phyloP scores from a whole-genome alignment of 2,329 filamentous ascomycete species.

The Coniella vitis region DNA sequence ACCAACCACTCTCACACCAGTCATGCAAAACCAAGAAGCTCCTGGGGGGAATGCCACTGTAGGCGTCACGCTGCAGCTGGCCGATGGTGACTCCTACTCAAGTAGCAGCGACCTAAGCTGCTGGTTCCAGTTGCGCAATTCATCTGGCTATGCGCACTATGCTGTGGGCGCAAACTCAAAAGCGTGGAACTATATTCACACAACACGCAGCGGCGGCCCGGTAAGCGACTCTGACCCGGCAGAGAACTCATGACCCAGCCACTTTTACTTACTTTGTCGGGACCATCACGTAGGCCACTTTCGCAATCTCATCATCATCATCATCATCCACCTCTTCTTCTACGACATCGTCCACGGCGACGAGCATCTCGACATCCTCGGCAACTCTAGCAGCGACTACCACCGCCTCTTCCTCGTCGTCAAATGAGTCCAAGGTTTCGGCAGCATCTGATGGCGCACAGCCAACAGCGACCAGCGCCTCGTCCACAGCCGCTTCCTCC shows the following conservation, averaged over 20 bases:
- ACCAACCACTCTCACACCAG: neutral
- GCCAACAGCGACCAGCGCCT: neutral
- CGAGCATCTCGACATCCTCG: neutral
- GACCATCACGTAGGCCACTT: neutral
- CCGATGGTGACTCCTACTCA: neutral
- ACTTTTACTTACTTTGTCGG: no score
- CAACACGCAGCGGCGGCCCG: neutral
- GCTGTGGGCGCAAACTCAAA: neutral
- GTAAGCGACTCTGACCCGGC: no score
- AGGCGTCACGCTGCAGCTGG: slow-evolving; percentile 1
- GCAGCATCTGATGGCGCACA: neutral
- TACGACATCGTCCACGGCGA: neutral
- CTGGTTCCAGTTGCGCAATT: slow-evolving; percentile 1
- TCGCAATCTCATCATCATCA: neutral
- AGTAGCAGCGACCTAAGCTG: neutral
- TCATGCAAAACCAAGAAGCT: neutral
- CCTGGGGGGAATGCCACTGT: neutral
- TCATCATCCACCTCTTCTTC: neutral
- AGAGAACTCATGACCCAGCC: no score
- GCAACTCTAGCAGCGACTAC: neutral
- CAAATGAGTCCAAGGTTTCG: neutral
- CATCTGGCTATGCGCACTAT: neutral
- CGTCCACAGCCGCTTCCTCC: neutral
- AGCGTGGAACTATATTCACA: slow-evolving; percentile 3
- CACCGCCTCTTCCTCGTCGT: neutral